These are phyloP conservation scores for Friedmanniomyces endolithicus DNA, from an alignment of 495 filamentous ascomycete species.

Conservation along the genomic window DNA sequence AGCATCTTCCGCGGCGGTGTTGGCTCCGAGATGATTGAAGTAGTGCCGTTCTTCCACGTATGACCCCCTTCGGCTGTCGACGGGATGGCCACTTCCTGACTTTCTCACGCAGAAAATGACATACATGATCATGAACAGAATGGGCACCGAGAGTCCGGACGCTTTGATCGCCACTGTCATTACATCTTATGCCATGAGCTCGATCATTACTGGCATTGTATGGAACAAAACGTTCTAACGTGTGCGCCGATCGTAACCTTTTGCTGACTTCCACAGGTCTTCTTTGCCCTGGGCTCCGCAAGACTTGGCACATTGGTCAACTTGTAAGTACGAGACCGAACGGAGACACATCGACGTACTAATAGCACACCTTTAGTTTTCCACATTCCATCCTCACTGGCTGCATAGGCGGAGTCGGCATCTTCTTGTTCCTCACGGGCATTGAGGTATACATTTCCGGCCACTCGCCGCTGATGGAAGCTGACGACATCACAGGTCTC, in stretches of 20 bases:
- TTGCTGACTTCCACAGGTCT: conserved; percentile 33
- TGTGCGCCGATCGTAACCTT: no score
- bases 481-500: conserved; percentile 42
- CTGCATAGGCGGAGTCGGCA: conserved; percentile 96
- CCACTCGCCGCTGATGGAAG: no score
- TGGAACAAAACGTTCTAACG: no score
- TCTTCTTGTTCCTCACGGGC: conserved; percentile 82
- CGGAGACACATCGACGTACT: no score
- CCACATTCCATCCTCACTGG: conserved; percentile 92
- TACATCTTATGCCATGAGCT: conserved; percentile 78
- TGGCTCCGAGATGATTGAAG: conserved; percentile 78
- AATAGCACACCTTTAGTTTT: conserved; percentile 34
- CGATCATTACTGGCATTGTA: conserved; percentile 69
- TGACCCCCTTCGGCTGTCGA: no score
- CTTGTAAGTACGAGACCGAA: conserved; percentile 35
- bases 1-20: conserved; percentile 86
- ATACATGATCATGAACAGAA: conserved; percentile 62
- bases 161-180: conserved; percentile 88
- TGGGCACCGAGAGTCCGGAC: conserved; percentile 69
- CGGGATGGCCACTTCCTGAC: no score
- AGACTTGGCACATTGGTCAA: conserved; percentile 81
- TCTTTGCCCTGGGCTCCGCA: conserved; percentile 78
- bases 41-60: conserved; percentile 21
- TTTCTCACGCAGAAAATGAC: conserved; percentile 13
- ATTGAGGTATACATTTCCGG: conserved; percentile 41